phyloP scores from a whole-genome alignment of 139 green algal species.

The Closterium sp. region DNA sequence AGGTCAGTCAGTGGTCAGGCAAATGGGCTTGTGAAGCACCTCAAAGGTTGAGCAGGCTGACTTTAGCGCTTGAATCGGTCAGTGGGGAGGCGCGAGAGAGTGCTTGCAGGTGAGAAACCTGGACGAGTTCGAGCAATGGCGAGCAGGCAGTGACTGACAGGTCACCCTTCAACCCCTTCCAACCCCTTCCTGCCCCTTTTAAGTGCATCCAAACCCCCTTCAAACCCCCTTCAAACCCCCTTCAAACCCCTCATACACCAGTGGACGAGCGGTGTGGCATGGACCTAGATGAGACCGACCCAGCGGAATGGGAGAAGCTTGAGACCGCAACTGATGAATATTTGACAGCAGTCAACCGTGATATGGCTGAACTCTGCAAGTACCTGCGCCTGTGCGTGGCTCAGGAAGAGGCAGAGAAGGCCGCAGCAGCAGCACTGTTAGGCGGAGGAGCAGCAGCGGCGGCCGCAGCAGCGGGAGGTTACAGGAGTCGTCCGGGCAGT shows the following conservation, averaged over 20 bases:
- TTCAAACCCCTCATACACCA: neutral
- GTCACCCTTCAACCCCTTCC: neutral
- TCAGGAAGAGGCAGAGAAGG: neutral
- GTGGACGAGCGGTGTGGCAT: constrained; percentile 46
- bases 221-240: too few relatives aligned
- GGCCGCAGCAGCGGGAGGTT: neutral
- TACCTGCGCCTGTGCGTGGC: constrained; percentile 1
- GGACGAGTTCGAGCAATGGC: too few relatives aligned
- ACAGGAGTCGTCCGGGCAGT: neutral
- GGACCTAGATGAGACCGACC: constrained; percentile 50
- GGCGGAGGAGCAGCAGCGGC: neutral
- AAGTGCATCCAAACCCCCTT: neutral
- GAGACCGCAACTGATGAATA: constrained; percentile 39
- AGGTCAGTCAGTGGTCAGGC: neutral
- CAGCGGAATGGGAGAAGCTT: constrained; percentile 35
- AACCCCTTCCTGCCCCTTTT: too few relatives aligned
- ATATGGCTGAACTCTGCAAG: constrained; percentile 10
- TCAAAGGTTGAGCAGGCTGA: constrained; percentile 9
- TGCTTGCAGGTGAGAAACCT: too few relatives aligned
- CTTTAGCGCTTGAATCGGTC: constrained; percentile 36
- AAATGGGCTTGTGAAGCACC: too few relatives aligned
- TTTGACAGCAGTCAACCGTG: neutral
- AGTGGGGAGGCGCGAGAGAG: too few relatives aligned
- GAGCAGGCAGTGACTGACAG: neutral
- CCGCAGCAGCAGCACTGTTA: too few relatives aligned